Percentiles rank a stretch among this genome's conserved stretches.
phyloP scores from a whole-genome alignment of 1,284 basidiomycete genomes.

The Boletus semigastroideus region DNA sequence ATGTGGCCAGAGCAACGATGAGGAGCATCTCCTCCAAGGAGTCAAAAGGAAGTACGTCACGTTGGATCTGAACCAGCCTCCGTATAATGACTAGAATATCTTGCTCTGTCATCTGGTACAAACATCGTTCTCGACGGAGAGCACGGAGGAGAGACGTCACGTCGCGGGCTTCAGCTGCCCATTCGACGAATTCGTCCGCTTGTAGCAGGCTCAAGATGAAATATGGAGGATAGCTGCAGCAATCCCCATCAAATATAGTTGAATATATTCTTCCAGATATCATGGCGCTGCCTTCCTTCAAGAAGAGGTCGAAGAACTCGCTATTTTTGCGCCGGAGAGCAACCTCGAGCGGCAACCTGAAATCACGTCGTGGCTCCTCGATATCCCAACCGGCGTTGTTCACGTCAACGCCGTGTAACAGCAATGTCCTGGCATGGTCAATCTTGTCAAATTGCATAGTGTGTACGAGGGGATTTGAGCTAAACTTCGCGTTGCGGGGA shows the following conservation, averaged over 20 bases:
- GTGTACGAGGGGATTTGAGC: slow-evolving; percentile 5
- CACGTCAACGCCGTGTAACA: background rate
- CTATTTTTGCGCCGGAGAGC: background rate
- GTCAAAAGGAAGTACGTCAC: background rate
- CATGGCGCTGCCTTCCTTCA: background rate
- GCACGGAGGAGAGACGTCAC: slow-evolving; percentile 1
- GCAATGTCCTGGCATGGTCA: slow-evolving; percentile 3
- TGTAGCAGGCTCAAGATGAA: background rate
- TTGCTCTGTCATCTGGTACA: background rate
- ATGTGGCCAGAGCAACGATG: background rate
- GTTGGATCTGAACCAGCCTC: background rate
- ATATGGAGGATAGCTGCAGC: background rate
- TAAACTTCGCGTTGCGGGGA: background rate
- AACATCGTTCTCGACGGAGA: background rate
- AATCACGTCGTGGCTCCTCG: background rate
- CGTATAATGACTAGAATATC: background rate
- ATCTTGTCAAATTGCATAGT: background rate
- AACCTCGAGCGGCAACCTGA: background rate
- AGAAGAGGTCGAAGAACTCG: background rate
- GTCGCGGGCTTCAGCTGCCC: background rate
- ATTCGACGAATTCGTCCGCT: slow-evolving; percentile 1
- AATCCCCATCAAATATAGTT: background rate
- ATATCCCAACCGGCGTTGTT: background rate
- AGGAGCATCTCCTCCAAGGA: background rate
- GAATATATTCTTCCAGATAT: background rate